These are phyloP conservation scores for Warburgia ugandensis DNA, from an alignment of 164 flowering plant genomes.

Conservation along the genomic window DNA sequence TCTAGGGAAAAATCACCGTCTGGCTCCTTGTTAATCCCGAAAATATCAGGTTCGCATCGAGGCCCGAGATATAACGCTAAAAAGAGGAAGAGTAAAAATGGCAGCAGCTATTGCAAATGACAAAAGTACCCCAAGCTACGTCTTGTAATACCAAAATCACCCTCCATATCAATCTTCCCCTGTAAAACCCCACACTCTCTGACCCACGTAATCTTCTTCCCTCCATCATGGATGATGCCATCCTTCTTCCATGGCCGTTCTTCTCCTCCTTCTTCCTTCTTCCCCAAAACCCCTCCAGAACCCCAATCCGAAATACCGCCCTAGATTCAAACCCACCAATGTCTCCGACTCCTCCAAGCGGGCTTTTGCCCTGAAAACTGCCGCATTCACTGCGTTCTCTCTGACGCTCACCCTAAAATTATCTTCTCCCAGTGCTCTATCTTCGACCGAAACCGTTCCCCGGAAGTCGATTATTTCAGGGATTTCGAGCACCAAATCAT, in stretches of 20 bases:
- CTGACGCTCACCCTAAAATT: slow-evolving; percentile 13
- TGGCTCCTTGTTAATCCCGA: no score
- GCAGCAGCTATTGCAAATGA: no score
- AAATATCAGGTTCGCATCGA: no score
- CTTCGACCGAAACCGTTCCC: slow-evolving; percentile 20
- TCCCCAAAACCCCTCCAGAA: slow-evolving; percentile 29
- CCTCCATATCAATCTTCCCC: not conserved
- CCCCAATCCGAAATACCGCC: slow-evolving; percentile 12
- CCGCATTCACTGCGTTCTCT: slow-evolving; percentile 30
- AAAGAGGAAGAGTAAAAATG: no score
- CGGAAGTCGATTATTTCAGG: slow-evolving; percentile 38
- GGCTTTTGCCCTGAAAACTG: slow-evolving; percentile 30
- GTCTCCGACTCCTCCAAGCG: slow-evolving; percentile 30
- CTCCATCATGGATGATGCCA: slow-evolving; percentile 21
- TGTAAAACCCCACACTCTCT: not conserved
- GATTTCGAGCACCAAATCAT: slow-evolving; percentile 70
- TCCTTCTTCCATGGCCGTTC: slow-evolving; percentile 9
- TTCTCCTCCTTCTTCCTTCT: slow-evolving; percentile 23
- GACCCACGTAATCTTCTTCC: slow-evolving; percentile 28
- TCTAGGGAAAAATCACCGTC: no score
- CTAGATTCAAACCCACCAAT: slow-evolving; percentile 3
- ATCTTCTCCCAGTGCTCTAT: slow-evolving; percentile 12
- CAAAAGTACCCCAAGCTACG: no score
- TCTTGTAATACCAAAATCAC: not conserved
- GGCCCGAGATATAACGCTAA: no score